phyloP scores from a whole-genome alignment of 306 rosid species.

The Malus sieversii region DNA sequence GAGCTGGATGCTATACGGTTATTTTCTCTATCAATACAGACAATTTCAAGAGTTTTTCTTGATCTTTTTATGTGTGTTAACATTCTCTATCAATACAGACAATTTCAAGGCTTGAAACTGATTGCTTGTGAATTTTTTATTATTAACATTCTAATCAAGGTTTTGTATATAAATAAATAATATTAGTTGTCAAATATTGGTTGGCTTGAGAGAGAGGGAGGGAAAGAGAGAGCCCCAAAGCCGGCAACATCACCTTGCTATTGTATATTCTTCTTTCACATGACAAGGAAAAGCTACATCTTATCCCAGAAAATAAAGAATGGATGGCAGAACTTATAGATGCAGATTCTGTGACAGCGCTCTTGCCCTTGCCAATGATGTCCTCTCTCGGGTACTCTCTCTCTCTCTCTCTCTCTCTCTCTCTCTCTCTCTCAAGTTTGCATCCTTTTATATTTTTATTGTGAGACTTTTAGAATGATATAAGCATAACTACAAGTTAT shows the following conservation, averaged over 20 bases:
- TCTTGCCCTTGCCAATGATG: constrained; percentile 53
- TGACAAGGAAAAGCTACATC: no score
- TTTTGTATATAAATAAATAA: no score
- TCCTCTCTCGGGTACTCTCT: constrained; percentile 60
- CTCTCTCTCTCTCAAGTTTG: neutral
- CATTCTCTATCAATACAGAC: neutral
- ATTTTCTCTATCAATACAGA: neutral
- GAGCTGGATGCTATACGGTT: constrained; percentile 21
- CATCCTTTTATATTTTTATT: no score
- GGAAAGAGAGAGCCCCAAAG: no score
- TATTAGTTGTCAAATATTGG: no score
- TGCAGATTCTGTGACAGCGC: constrained; percentile 53
- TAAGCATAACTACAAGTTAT: neutral
- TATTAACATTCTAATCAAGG: no score
- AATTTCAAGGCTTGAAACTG: neutral
- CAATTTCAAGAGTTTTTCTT: neutral
- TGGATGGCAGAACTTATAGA: constrained; percentile 61
- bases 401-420: neutral
- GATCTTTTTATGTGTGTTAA: no score
- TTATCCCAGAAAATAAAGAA: no score
- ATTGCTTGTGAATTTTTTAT: no score
- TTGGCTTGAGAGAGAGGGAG: no score
- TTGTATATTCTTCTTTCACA: no score
- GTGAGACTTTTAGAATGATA: neutral
- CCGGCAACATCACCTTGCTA: no score